Evolutionary conservation across 176 grass and related monocot genomes (phyloP).

Genomic region (Ampelocalamus luodianensis): DNA sequence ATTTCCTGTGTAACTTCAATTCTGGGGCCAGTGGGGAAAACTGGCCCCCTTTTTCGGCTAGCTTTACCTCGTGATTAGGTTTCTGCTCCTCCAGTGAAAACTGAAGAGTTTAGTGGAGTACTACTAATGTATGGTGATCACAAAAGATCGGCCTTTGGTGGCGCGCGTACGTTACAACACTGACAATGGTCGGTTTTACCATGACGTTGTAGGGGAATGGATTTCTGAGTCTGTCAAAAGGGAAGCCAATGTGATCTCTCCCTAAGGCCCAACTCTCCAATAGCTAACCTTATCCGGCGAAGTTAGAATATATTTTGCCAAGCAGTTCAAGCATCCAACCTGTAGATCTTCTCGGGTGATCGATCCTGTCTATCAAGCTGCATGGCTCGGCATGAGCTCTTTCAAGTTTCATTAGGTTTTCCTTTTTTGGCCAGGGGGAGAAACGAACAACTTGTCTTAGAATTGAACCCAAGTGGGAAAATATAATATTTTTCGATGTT

Average conservation of each 20-base stretch:
- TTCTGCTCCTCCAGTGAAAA: neutral
- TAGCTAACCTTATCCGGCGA: slow-evolving; percentile 37
- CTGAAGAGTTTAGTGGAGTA: no score
- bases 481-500: neutral
- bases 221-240: slow-evolving; percentile 20
- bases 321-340: neutral
- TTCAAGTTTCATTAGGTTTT: neutral
- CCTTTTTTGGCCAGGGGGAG: neutral
- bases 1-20: neutral
- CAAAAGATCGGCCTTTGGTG: slow-evolving; percentile 23
- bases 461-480: neutral
- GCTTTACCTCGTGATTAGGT: neutral
- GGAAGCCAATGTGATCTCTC: neutral
- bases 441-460: neutral
- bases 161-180: slow-evolving; percentile 30
- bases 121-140: neutral
- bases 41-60: no score
- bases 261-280: slow-evolving; percentile 14
- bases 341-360: slow-evolving; percentile 25
- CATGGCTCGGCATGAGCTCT: neutral
- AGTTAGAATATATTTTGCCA: neutral
- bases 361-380: neutral
- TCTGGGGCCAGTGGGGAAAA: no score
- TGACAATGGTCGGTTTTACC: slow-evolving; percentile 28
- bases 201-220: slow-evolving; percentile 15